phyloP scores from a whole-genome alignment of 768 basidiomycete species.

The Dioszegia crocea region DNA sequence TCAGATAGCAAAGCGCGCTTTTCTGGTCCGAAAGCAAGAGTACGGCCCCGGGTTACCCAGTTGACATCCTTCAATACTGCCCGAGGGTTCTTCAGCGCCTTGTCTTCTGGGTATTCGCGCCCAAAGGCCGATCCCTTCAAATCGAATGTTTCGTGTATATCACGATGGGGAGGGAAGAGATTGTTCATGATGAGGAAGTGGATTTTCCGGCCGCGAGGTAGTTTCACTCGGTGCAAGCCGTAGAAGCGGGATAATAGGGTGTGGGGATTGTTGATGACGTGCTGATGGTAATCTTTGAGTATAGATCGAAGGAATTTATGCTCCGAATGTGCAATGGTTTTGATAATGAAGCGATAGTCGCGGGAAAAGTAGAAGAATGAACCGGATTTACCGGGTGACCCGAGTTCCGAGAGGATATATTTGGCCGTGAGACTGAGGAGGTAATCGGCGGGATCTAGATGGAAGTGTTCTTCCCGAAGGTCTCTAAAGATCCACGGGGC shows the following conservation, averaged over 20 bases:
- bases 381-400: conserved; percentile 96
- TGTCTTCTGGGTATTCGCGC: conserved; percentile 78
- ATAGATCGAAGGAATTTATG: conserved; percentile 88
- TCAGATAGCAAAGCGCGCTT: conserved; percentile 86
- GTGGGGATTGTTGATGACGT: conserved; percentile 85
- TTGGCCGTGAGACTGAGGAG: conserved; percentile 92
- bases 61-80: conserved; percentile 95
- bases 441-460: conserved; percentile 95
- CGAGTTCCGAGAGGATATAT: conserved; percentile 95
- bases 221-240: conserved; percentile 93
- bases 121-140: conserved; percentile 93
- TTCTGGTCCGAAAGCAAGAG: conserved; percentile 89
- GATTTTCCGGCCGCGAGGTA: conserved; percentile 88
- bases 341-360: conserved; percentile 99
- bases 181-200: conserved; percentile 99
- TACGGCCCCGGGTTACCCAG: conserved; percentile 77
- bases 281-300: conserved; percentile 74
- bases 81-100: conserved; percentile 67
- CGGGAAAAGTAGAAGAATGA: conserved; percentile 99
- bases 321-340: conserved; percentile 91
- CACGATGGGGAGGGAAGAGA: conserved; percentile 92
- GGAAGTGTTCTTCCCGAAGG: conserved; percentile 87
- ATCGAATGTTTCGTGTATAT: conserved; percentile 96
- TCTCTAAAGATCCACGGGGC: conserved; percentile 97
- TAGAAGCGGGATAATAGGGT: conserved; percentile 92